These are phyloP conservation scores for Lyophyllum decastes DNA, from an alignment of 768 basidiomycete species.

Conservation along the genomic window DNA sequence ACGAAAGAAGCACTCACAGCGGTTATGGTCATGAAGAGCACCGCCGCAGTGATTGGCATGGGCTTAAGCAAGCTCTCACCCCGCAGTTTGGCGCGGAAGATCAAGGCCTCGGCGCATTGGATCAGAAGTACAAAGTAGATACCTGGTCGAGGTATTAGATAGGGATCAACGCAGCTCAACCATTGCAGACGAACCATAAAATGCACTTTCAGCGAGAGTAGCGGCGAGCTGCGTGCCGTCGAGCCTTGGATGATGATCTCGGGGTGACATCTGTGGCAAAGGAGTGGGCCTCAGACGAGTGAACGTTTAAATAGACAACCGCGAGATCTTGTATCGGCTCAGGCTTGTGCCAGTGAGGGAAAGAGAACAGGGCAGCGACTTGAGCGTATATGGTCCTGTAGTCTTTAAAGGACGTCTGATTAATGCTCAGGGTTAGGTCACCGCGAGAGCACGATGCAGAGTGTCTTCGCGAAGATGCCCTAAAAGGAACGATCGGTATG, in stretches of 20 bases:
- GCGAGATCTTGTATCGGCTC: not conserved
- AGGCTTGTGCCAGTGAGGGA: not conserved
- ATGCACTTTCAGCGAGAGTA: constrained; percentile 16
- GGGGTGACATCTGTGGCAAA: constrained; percentile 20
- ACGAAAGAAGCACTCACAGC: constrained; percentile 9
- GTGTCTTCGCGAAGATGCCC: not conserved
- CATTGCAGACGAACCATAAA: constrained; percentile 12
- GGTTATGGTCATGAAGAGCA: constrained; percentile 21
- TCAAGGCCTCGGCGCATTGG: constrained; percentile 16
- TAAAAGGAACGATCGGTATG: not conserved
- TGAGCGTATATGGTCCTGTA: not conserved
- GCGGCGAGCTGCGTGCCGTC: constrained; percentile 22
- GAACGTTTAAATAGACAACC: not conserved
- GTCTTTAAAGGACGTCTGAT: not conserved
- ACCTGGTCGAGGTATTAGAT: constrained; percentile 4
- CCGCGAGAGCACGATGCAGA: not conserved
- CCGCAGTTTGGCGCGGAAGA: constrained; percentile 13
- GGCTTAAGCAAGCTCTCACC: constrained; percentile 19
- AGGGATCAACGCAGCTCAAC: not conserved
- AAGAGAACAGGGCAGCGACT: not conserved
- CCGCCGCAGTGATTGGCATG: constrained; percentile 19
- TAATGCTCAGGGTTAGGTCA: not conserved
- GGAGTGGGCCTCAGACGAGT: constrained; percentile 1
- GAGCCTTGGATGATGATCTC: constrained; percentile 19
- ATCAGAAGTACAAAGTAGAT: constrained; percentile 20